phyloP scores from a whole-genome alignment of 129 eudicot species.

The Dittrichia graveolens region DNA sequence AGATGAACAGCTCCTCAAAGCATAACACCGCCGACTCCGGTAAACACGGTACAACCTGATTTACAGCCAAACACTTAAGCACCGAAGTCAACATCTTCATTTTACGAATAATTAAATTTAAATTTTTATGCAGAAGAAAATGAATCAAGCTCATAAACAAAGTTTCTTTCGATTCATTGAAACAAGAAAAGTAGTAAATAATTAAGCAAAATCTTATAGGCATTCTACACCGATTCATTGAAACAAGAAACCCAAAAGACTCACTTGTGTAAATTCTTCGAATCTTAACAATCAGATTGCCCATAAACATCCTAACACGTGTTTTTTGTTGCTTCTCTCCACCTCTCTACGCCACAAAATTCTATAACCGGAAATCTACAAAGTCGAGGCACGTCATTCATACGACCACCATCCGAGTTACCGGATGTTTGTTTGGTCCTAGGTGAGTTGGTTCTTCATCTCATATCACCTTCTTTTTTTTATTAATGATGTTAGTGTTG shows the following conservation, averaged over 20 bases:
- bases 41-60: constrained; percentile 25
- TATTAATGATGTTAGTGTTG: too few relatives aligned
- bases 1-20: constrained; percentile 75
- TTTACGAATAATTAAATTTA: constrained; percentile 67
- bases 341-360: constrained; percentile 17
- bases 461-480: not conserved
- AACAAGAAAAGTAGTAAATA: constrained; percentile 50
- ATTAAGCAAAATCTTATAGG: too few relatives aligned
- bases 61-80: constrained; percentile 57
- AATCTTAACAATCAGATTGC: constrained; percentile 16
- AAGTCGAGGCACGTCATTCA: constrained; percentile 10
- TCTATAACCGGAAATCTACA: constrained; percentile 20
- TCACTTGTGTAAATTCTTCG: too few relatives aligned
- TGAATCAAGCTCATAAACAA: constrained; percentile 50
- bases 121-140: constrained; percentile 49
- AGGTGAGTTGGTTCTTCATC: constrained; percentile 25
- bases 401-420: not conserved
- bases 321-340: constrained; percentile 12
- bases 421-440: constrained; percentile 2
- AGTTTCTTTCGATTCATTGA: constrained; percentile 55
- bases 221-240: too few relatives aligned
- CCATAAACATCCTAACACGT: constrained; percentile 27
- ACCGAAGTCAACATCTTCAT: constrained; percentile 49
- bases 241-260: too few relatives aligned
- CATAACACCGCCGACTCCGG: constrained; percentile 73